These are phyloP conservation scores for Boletus insuetus DNA, from an alignment of 768 basidiomycete genomes.

Conservation along the genomic window DNA sequence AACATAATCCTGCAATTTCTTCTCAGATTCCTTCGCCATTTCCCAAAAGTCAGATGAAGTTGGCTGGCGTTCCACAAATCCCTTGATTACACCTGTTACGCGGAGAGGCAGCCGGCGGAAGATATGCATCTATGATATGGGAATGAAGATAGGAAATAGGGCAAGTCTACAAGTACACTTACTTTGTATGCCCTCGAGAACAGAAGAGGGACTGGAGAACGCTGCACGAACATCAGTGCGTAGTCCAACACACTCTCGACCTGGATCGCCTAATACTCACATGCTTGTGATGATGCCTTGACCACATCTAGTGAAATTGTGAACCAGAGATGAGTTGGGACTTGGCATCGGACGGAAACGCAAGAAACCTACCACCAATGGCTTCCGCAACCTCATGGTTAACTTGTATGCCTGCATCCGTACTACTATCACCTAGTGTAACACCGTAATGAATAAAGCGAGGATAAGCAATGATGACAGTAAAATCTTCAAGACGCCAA, in stretches of 20 bases:
- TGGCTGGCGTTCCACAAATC: neutral
- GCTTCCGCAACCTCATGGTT: neutral
- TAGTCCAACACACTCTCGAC: too few species aligned
- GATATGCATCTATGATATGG: neutral
- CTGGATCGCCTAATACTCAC: neutral
- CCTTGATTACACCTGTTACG: neutral
- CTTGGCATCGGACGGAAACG: neutral
- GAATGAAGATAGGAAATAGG: neutral
- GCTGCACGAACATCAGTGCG: neutral
- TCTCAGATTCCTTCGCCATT: neutral
- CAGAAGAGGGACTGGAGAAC: neutral
- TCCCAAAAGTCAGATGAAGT: conserved; percentile 14
- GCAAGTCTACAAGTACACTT: neutral
- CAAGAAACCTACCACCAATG: neutral
- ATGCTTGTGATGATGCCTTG: neutral
- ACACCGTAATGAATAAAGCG: neutral
- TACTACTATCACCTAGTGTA: too few species aligned
- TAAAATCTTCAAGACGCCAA: neutral
- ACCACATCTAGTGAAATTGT: neutral
- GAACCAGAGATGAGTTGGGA: neutral
- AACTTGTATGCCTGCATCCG: neutral
- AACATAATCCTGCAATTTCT: conserved; percentile 4
- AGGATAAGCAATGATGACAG: neutral
- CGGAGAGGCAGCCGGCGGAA: neutral
- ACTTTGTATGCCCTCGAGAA: conserved; percentile 1